Evolutionary conservation across 2,329 filamentous ascomycete species (phyloP), one percentile per base, ranked within the genome.

Genomic region (Alternaria arborescens): DNA sequence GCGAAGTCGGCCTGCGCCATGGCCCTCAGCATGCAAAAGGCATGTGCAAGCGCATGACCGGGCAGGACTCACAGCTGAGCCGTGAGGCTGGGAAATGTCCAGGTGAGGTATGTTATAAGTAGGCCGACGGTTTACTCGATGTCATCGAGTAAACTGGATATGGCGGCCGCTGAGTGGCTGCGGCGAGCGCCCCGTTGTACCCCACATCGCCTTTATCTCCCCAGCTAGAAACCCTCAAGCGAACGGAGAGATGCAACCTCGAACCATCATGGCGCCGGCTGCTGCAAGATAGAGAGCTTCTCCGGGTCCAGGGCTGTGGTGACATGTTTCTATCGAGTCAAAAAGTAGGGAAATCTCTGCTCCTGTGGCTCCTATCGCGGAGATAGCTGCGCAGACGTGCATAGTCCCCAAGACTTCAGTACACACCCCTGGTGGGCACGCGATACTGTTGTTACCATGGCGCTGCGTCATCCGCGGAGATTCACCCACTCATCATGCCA

Each of bases 261-360:
- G 56, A 58, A 36, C 41, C 47, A 54, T 57, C 36, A 53, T 47
- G 50, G 64, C 56, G 53, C 34, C 43, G 10, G 16, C 22, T 59
- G 50, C 56, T 48, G 60, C n/a, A 43, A 67, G 71, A 73, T 74
- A 74, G 61, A 30, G 65, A 64, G 58, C 60, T 57, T 60, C 61
- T 62, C 55, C 58, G 55, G 58, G 28, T 40, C 52, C 48, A 38
- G 58, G 38, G 36, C 50, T 12, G 32, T 34, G 47, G 60, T 75
- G 69, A 75, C 71, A 65, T 67, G 61, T 70, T 74, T 64, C 61
- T 64, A 75, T 75, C 71, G 68, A 74, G 73, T 74, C 71, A 75
- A 66, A 42, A 44, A 32, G 50, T 26, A 41, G 59, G 55, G 42
- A 34, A 34, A 41, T 26, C 34, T 42, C 44, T 60, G 46, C 54